phyloP scores from a whole-genome alignment of 1,284 basidiomycete genomes.

The Irpex rosettiformis region DNA sequence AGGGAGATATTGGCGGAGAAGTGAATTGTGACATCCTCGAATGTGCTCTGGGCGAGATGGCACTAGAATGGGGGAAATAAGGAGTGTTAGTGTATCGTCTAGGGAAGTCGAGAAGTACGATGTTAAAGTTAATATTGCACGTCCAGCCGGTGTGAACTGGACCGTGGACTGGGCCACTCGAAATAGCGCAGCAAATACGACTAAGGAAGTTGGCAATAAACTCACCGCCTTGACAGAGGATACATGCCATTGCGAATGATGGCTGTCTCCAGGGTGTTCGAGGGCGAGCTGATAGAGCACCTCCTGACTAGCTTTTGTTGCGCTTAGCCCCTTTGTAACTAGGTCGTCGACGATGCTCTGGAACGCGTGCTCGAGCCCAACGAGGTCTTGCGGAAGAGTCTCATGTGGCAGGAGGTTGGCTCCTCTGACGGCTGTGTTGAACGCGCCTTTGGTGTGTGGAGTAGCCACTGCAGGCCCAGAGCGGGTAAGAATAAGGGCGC shows the following conservation, averaged over 20 bases:
- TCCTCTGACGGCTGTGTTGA: neutral
- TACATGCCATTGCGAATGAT: constrained; percentile 53
- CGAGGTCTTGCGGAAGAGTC: constrained; percentile 27
- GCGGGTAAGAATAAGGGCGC: constrained; percentile 30
- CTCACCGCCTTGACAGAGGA: constrained; percentile 73
- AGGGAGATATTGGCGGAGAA: constrained; percentile 34
- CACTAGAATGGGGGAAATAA: constrained; percentile 40
- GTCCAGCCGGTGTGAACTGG: neutral
- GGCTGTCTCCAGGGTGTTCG: constrained; percentile 44
- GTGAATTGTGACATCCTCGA: constrained; percentile 61
- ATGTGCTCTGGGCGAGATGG: constrained; percentile 48
- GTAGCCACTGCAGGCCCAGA: constrained; percentile 17
- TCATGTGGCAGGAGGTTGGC: constrained; percentile 32
- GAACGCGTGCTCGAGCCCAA: constrained; percentile 37
- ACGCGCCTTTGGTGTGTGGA: neutral
- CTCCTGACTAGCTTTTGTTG: neutral
- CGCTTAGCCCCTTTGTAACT: constrained; percentile 7
- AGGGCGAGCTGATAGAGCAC: constrained; percentile 76
- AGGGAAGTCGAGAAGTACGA: constrained; percentile 3
- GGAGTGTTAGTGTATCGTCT: constrained; percentile 4
- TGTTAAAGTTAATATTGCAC: neutral
- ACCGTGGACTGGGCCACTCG: neutral
- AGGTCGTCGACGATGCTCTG: constrained; percentile 26
- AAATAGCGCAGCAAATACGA: neutral
- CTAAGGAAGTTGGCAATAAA: constrained; percentile 18